Evolutionary conservation across 2,329 filamentous ascomycete species (phyloP).

Genomic region (Trichoderma asperellum): DNA sequence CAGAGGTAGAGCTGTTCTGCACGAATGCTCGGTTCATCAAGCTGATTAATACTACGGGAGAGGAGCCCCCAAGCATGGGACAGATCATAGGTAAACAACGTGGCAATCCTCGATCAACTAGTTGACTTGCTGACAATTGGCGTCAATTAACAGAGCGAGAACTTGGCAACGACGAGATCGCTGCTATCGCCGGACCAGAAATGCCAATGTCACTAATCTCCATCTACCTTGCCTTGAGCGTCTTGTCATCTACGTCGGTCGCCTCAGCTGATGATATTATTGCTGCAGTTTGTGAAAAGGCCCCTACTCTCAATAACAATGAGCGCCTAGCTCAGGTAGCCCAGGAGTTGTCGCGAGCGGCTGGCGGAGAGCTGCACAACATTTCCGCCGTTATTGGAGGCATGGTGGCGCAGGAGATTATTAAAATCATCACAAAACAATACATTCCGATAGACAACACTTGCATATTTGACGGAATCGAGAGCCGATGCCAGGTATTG

Average conservation of each 20-base stretch:
- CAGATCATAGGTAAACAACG: slow-evolving; percentile 55
- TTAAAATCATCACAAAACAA: slow-evolving; percentile 81
- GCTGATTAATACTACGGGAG: slow-evolving; percentile 66
- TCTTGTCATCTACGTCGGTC: slow-evolving; percentile 52
- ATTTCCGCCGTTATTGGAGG: slow-evolving; percentile 86
- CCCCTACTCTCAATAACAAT: slow-evolving; percentile 53
- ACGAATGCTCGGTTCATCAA: slow-evolving; percentile 94
- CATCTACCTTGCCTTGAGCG: slow-evolving; percentile 69
- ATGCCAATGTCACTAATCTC: slow-evolving; percentile 65
- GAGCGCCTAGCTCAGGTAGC: slow-evolving; percentile 58
- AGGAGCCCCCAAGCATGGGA: slow-evolving; percentile 52
- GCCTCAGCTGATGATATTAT: slow-evolving; percentile 60
- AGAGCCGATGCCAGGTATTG: slow-evolving; percentile 63
- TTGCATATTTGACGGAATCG: slow-evolving; percentile 71
- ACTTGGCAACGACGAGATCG: slow-evolving; percentile 57
- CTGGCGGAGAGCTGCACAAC: slow-evolving; percentile 88
- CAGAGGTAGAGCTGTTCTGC: slow-evolving; percentile 89
- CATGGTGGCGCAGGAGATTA: slow-evolving; percentile 94
- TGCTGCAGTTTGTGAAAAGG: slow-evolving; percentile 46
- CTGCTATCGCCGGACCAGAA: slow-evolving; percentile 50
- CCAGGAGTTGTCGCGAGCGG: slow-evolving; percentile 73
- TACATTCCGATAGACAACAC: slow-evolving; percentile 73
- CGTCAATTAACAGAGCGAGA: slow-evolving; percentile 51
- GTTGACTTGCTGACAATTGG: neutral
- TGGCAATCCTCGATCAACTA: slow-evolving; percentile 36